A percentile compares a stretch with the other conserved stretches of the same genome.
These are phyloP conservation scores for Lolium perenne DNA, from an alignment of 176 grass and related monocot species.

Conservation along the genomic window DNA sequence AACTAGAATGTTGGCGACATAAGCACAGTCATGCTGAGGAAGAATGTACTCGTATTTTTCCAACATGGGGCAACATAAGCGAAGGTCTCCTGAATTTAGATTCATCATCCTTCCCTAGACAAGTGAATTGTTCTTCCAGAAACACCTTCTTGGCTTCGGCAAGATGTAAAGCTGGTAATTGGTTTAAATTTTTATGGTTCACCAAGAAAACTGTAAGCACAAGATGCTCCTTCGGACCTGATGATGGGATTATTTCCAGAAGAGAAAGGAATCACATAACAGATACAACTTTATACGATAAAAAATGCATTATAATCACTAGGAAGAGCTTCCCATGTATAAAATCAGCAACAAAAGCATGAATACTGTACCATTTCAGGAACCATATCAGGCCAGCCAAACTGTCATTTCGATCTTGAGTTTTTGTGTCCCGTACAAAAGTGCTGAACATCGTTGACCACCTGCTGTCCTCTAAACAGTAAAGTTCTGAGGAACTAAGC, in stretches of 20 bases:
- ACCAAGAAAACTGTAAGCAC: slow-evolving; percentile 31
- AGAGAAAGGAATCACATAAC: slow-evolving; percentile 2
- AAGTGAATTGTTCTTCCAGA: slow-evolving; percentile 25
- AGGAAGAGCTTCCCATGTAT: neutral
- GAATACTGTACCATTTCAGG: slow-evolving; percentile 40
- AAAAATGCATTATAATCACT: slow-evolving; percentile 4
- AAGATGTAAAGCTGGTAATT: slow-evolving; percentile 40
- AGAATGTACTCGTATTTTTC: slow-evolving; percentile 37
- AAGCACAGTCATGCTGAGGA: slow-evolving; percentile 29
- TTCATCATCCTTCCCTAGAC: slow-evolving; percentile 29
- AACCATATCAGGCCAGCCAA: slow-evolving; percentile 55
- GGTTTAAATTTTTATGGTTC: slow-evolving; percentile 26
- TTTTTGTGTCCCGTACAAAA: slow-evolving; percentile 44
- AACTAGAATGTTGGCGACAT: slow-evolving; percentile 36
- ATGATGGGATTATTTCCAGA: slow-evolving; percentile 31
- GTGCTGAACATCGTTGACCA: slow-evolving; percentile 48
- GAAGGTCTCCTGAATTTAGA: slow-evolving; percentile 43
- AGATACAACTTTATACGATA: neutral
- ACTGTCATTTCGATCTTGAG: slow-evolving; percentile 44
- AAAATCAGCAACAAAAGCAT: neutral
- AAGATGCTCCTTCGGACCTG: slow-evolving; percentile 32
- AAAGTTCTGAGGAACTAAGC: slow-evolving; percentile 39
- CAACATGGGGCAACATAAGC: neutral
- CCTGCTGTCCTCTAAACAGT: slow-evolving; percentile 36
- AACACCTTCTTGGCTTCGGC: slow-evolving; percentile 26